Evolutionary conservation across 2,329 filamentous ascomycete genomes (phyloP), one percentile per base, ranked within the genome.

Genomic region (Colletotrichum salicis): DNA sequence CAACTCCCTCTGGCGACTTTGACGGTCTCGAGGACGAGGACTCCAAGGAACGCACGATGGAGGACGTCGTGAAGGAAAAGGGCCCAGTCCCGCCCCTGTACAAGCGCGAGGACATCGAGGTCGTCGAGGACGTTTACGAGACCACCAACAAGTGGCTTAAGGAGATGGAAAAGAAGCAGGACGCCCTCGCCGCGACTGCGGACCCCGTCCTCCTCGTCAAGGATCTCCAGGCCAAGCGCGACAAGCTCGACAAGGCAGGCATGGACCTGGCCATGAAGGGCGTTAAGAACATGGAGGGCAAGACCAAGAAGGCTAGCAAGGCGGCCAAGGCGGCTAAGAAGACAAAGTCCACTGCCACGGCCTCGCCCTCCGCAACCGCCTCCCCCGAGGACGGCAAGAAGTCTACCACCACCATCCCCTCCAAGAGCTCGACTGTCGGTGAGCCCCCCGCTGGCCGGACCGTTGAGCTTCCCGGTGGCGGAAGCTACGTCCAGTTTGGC

Each of bases 21-120:
- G 93, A 91, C 41, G 93, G 91, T n/a, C 89, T 96, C 1, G 95
- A 97, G 74, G 94, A 96, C 63, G 92, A 94, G 27, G 82, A 85
- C 11, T 79, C 80, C 24, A 88, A 79, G 75, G 84, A 79, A 12
- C 75, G 80, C 57, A 82, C 80, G 54, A 83, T 84, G 78, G 86
- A 88, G 63, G 84, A 87, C 55, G 76, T 82, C 10, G 74, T 81
- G 35, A 79, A 82, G 70, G 83, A 86, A 65, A 80, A 82, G 63
- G 88, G 89, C 0, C 87, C 90, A 22, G 83, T 88, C 29, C 89
- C 92, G 54, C 89, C 92, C 22, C 84, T 93, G 48, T 97, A 97
- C 83, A 92, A 88, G 0, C 83, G 90, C 10, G 89, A 92, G 35
- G 95, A 98, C 77, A 85, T 97, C 37, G 85, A 87, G 54, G 84